Evolutionary conservation across 1,284 basidiomycete genomes (phyloP), one percentile per base, ranked within the genome.

Genomic region (Sphagnurus paluster): DNA sequence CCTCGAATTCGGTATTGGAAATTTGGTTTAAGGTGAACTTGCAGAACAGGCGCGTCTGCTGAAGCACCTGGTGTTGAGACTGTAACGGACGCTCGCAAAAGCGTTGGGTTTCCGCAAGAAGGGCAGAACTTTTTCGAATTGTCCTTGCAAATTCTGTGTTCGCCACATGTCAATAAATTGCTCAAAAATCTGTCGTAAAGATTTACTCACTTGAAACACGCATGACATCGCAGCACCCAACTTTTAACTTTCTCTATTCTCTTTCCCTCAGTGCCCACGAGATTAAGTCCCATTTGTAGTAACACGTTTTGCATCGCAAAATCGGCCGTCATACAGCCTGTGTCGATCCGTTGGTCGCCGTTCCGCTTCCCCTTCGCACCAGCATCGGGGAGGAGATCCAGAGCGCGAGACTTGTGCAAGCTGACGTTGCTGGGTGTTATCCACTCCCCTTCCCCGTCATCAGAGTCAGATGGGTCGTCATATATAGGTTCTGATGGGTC

Each of bases 301-400:
- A 98, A 69, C 10, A 99, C 93, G 62, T 99, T 99, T 70, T 99
- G 97, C 82, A 99, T 97, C 11, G 97, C 97, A 68, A 94, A 99
- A 79, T 99, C 97, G 29, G 91, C 92, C 1, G 97, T 99, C 90
- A 99, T 93, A 64, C 93, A 95, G 13, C 92, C 94, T 2, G 82
- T 84, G 46, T 72, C 72, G 44, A 90, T 70, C 8, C 66, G 55
- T 47, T 79, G 72, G 38, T 70, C 68, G 40, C 71, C 65, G 52
- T 72, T 77, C 32, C 63, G 62, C 55, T 73, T 73, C 24, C 65
- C 64, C 48, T 71, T 70, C 16, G 58, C 53, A 6, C 62, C 68
- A 30, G 66, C 64, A 16, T 75, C 73, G 3, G 90, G 88, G 29
- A 90, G 75, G 38, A 89, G 77, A 17, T 95, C 85, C 33, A 98